A percentile compares a stretch with the other conserved stretches of the same genome.
These are phyloP conservation scores for Lichina pygmaea DNA, from an alignment of 495 filamentous ascomycete genomes.

Conservation along the genomic window DNA sequence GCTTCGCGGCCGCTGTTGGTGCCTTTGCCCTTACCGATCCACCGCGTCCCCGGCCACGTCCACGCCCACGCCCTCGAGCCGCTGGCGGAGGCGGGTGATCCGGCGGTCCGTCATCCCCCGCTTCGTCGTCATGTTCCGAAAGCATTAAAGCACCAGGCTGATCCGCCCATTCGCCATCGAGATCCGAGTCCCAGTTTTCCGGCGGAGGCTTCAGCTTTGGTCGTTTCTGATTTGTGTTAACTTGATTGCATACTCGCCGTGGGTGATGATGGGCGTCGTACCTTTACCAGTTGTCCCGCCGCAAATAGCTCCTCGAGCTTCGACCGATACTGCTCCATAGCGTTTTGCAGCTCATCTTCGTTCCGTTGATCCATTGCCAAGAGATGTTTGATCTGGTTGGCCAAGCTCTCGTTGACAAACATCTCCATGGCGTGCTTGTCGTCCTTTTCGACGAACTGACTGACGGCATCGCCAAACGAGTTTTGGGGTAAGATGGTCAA, in stretches of 20 bases:
- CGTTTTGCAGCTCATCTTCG: constrained; percentile 36
- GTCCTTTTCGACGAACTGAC: constrained; percentile 82
- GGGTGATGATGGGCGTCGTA: constrained; percentile 4
- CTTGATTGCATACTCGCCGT: constrained; percentile 4
- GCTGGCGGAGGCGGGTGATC: constrained; percentile 9
- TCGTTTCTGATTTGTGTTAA: constrained; percentile 11
- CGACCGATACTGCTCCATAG: constrained; percentile 43
- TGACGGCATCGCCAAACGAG: constrained; percentile 76
- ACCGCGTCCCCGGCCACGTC: constrained; percentile 22
- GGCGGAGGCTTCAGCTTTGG: constrained; percentile 50
- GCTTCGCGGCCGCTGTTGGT: constrained; percentile 13
- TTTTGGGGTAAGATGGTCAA: constrained; percentile 78
- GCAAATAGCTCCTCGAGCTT: constrained; percentile 47
- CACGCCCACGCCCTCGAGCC: constrained; percentile 22
- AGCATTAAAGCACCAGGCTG: constrained; percentile 40
- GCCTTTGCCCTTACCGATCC: constrained; percentile 15
- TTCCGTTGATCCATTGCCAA: constrained; percentile 34
- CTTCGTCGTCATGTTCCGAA: constrained; percentile 24
- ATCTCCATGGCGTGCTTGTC: constrained; percentile 80
- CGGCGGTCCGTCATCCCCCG: constrained; percentile 17
- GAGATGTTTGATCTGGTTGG: constrained; percentile 49
- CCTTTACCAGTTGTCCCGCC: constrained; percentile 33
- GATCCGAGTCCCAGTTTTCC: constrained; percentile 59
- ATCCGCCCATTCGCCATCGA: constrained; percentile 66
- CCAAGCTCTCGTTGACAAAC: constrained; percentile 61